phyloP scores from a whole-genome alignment of 108 stramenopile species.

The Discostella pseudostelligera region DNA sequence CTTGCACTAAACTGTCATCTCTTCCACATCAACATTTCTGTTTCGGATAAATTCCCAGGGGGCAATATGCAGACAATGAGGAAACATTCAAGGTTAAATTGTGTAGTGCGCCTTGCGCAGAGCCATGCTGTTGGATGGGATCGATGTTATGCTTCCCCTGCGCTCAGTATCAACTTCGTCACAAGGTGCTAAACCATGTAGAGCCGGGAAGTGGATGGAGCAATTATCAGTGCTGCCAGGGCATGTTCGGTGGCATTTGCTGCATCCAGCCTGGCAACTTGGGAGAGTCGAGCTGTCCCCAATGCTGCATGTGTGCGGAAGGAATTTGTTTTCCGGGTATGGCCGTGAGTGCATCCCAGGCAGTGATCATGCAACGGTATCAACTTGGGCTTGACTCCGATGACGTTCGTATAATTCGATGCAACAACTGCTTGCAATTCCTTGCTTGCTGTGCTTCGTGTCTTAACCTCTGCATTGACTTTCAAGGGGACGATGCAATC shows the following conservation, averaged over 20 bases:
- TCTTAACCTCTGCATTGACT: slow-evolving; percentile 52
- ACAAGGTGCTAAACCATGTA: slow-evolving; percentile 71
- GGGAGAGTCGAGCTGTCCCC: slow-evolving; percentile 64
- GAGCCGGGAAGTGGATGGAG: slow-evolving; percentile 66
- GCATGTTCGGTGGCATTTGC: slow-evolving; percentile 75
- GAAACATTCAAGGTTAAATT: slow-evolving; percentile 59
- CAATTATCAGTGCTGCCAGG: slow-evolving; percentile 74
- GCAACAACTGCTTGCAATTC: slow-evolving; percentile 67
- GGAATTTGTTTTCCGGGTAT: slow-evolving; percentile 61
- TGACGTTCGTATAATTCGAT: slow-evolving; percentile 74
- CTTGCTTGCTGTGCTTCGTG: slow-evolving; percentile 30
- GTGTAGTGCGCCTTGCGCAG: slow-evolving; percentile 63
- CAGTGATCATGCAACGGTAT: slow-evolving; percentile 59
- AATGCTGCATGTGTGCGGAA: slow-evolving; percentile 74
- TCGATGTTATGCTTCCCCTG: slow-evolving; percentile 61
- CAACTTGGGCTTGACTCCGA: slow-evolving; percentile 70
- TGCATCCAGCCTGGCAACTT: slow-evolving; percentile 64
- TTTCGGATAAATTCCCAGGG: slow-evolving; percentile 21
- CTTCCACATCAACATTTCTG: background rate
- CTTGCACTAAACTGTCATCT: background rate
- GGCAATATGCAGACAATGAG: slow-evolving; percentile 49
- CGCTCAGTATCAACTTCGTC: slow-evolving; percentile 63
- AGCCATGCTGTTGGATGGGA: slow-evolving; percentile 60
- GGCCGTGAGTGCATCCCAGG: slow-evolving; percentile 65
- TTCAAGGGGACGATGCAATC: slow-evolving; percentile 36